phyloP scores from a whole-genome alignment of 495 filamentous ascomycete genomes.

The Hypoxylon rickii region DNA sequence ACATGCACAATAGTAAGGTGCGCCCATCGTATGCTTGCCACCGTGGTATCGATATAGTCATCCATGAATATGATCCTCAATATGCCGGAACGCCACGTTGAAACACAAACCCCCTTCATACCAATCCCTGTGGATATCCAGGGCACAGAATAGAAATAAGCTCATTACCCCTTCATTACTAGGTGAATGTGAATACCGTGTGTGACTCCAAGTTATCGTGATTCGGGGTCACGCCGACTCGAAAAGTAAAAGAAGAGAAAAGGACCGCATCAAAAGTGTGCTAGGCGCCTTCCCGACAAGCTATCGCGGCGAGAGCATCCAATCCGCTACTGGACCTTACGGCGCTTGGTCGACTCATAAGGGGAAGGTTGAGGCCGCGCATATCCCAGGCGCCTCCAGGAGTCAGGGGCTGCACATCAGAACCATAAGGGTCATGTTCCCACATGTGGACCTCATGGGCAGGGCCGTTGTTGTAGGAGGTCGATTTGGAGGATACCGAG shows the following conservation, averaged over 20 bases:
- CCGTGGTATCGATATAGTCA: constrained; percentile 39
- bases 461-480: constrained; percentile 25
- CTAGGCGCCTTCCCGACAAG: constrained; percentile 44
- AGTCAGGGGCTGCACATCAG: constrained; percentile 31
- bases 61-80: constrained; percentile 25
- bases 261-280: not conserved
- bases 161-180: constrained; percentile 30
- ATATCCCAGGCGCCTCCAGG: constrained; percentile 49
- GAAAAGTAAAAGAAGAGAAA: constrained; percentile 11
- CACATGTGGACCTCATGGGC: constrained; percentile 40
- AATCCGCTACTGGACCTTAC: constrained; percentile 44
- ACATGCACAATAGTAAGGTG: constrained; percentile 35
- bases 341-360: constrained; percentile 42
- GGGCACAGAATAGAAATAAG: constrained; percentile 8
- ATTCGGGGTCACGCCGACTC: constrained; percentile 6
- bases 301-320: constrained; percentile 49
- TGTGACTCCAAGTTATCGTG: too few species aligned
- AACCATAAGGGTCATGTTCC: constrained; percentile 34
- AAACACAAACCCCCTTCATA: constrained; percentile 16
- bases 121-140: constrained; percentile 7
- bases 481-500: constrained; percentile 39
- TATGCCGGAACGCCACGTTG: constrained; percentile 32
- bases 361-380: constrained; percentile 46
- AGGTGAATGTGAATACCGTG: too few species aligned
- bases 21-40: constrained; percentile 40